Evolutionary conservation across 192 early-diverging fungal genomes (phyloP).

Genomic region (Podila verticillata): DNA sequence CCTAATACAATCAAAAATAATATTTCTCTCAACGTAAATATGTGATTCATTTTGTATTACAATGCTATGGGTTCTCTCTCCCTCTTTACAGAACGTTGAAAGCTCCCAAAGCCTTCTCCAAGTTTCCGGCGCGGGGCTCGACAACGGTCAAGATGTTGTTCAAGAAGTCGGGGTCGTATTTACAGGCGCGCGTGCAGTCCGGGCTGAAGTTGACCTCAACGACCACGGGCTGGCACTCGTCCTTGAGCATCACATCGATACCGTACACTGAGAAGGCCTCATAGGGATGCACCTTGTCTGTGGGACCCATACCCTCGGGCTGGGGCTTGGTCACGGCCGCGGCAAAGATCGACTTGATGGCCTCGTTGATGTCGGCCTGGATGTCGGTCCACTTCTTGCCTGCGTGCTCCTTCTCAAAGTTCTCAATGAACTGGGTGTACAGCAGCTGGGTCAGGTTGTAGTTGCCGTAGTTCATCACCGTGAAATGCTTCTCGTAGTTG

Average conservation of each 20-base stretch:
- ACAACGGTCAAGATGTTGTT: conserved; percentile 61
- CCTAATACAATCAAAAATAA: too few relatives aligned
- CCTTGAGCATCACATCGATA: conserved; percentile 59
- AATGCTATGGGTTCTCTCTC: neutral
- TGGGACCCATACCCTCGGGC: conserved; percentile 40
- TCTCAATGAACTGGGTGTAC: conserved; percentile 56
- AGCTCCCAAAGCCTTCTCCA: conserved; percentile 51
- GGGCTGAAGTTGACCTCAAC: conserved; percentile 59
- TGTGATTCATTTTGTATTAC: too few relatives aligned
- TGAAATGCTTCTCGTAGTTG: conserved; percentile 61
- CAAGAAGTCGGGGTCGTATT: conserved; percentile 59
- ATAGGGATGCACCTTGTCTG: conserved; percentile 15
- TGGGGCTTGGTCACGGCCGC: conserved; percentile 59
- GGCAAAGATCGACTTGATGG: conserved; percentile 59
- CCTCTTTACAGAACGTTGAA: conserved; percentile 51
- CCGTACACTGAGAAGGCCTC: conserved; percentile 58
- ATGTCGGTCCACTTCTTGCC: conserved; percentile 51
- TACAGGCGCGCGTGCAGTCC: conserved; percentile 56
- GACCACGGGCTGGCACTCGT: conserved; percentile 53
- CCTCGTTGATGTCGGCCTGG: conserved; percentile 56
- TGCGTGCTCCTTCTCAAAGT: conserved; percentile 59
- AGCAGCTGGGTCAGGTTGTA: conserved; percentile 58
- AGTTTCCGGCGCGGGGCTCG: conserved; percentile 51
- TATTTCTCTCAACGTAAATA: too few relatives aligned
- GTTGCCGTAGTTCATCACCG: conserved; percentile 59